These are phyloP conservation scores for Huiozyma sinensis DNA, from an alignment of 805 yeast genomes.

Conservation along the genomic window DNA sequence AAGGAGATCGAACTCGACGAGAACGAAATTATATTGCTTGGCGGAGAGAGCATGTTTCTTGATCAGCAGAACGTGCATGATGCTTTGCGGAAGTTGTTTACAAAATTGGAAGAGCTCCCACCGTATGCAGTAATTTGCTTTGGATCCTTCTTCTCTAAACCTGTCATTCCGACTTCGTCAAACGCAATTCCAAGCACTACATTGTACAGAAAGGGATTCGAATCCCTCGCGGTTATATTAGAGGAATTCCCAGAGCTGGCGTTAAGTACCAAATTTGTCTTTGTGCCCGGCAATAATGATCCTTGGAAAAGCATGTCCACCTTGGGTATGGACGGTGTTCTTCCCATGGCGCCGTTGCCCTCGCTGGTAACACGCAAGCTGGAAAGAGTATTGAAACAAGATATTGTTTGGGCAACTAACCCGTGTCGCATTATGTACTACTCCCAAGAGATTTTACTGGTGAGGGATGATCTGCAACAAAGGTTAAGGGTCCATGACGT, in stretches of 20 bases:
- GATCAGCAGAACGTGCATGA: conserved; percentile 50
- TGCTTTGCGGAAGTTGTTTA: conserved; percentile 55
- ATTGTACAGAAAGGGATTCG: conserved; percentile 58
- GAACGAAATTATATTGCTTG: conserved; percentile 59
- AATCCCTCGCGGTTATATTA: conserved; percentile 56
- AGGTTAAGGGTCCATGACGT: conserved; percentile 65
- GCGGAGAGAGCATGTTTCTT: conserved; percentile 53
- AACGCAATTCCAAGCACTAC: conserved; percentile 40
- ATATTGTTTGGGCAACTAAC: conserved; percentile 53
- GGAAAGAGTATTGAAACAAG: conserved; percentile 42
- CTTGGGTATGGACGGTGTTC: conserved; percentile 45
- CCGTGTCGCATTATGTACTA: conserved; percentile 72
- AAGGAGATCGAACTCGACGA: conserved; percentile 43
- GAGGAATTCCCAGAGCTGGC: conserved; percentile 34
- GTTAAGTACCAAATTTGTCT: conserved; percentile 42
- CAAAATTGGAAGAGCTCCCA: conserved; percentile 33
- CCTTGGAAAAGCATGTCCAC: conserved; percentile 79
- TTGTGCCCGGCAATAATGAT: conserved; percentile 86
- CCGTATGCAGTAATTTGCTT: conserved; percentile 67
- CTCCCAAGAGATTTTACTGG: conserved; percentile 70
- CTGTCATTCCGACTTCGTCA: conserved; percentile 51
- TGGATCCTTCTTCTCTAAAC: conserved; percentile 68
- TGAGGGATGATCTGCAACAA: conserved; percentile 61
- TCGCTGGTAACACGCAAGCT: conserved; percentile 58
- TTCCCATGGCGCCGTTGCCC: conserved; percentile 74